phyloP scores from a whole-genome alignment of 2,329 filamentous ascomycete genomes.

The Neocucurbitaria cava region DNA sequence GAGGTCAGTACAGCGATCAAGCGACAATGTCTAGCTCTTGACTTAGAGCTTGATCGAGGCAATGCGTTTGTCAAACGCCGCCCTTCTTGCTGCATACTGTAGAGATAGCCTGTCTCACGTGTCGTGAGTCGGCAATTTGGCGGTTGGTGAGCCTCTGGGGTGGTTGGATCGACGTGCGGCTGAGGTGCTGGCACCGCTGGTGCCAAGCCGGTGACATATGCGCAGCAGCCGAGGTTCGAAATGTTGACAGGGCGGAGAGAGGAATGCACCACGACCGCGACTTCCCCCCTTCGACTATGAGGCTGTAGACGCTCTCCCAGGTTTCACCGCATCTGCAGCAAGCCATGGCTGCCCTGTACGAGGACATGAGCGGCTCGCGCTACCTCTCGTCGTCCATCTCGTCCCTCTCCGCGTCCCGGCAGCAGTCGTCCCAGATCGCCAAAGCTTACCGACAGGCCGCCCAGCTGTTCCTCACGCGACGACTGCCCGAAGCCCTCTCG shows the following conservation, averaged over 20 bases:
- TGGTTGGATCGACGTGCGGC: conserved; percentile 3
- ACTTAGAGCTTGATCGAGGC: conserved; percentile 7
- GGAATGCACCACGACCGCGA: conserved; percentile 17
- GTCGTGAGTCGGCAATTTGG: conserved; percentile 8
- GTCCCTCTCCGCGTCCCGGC: conserved; percentile 71
- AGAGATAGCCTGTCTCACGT: neutral
- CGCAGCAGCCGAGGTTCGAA: conserved; percentile 23
- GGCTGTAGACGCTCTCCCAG: conserved; percentile 10
- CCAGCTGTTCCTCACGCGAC: conserved; percentile 91
- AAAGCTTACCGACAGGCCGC: conserved; percentile 94
- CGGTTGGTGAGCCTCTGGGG: neutral
- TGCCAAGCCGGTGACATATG: conserved; percentile 23
- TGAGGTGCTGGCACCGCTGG: no score
- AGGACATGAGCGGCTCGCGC: conserved; percentile 63
- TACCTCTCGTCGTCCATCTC: conserved; percentile 72
- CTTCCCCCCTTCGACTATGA: conserved; percentile 12
- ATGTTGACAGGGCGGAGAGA: conserved; percentile 24
- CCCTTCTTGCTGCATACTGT: neutral
- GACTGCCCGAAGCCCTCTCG: conserved; percentile 86
- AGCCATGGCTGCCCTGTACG: conserved; percentile 55
- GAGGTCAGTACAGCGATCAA: conserved; percentile 24
- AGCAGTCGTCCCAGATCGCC: conserved; percentile 76
- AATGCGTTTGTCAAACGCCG: conserved; percentile 13
- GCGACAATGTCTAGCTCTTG: conserved; percentile 13
- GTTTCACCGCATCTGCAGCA: neutral